Evolutionary conservation across 1,284 basidiomycete species (phyloP).

Genomic region (Melampsora abietis-canadensis): DNA sequence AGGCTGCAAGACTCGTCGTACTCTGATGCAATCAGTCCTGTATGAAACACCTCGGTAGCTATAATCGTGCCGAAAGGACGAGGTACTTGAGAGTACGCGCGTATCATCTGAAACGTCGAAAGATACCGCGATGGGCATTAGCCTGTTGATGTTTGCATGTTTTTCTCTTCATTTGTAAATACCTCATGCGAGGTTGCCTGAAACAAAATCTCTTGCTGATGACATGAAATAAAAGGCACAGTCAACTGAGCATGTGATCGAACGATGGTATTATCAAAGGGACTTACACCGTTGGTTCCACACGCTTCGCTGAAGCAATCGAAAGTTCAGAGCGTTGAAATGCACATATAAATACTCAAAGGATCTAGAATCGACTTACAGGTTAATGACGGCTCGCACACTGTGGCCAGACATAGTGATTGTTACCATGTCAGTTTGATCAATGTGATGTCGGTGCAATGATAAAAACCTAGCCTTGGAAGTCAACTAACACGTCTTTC

Average conservation of each 20-base stretch:
- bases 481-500: slow-evolving; percentile 10
- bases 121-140: no score
- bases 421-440: background rate
- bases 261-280: background rate
- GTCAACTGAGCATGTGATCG: background rate
- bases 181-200: slow-evolving; percentile 40
- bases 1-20: slow-evolving; percentile 55
- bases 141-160: no score
- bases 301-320: slow-evolving; percentile 30
- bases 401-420: slow-evolving; percentile 54
- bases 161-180: background rate
- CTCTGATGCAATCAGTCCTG: slow-evolving; percentile 87
- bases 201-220: slow-evolving; percentile 41
- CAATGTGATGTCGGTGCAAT: background rate
- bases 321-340: slow-evolving; percentile 57
- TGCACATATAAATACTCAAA: slow-evolving; percentile 15
- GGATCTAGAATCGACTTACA: slow-evolving; percentile 66
- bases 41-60: slow-evolving; percentile 90
- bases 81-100: slow-evolving; percentile 81
- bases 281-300: slow-evolving; percentile 35
- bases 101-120: slow-evolving; percentile 64
- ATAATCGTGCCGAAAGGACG: slow-evolving; percentile 86
- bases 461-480: background rate
- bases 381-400: slow-evolving; percentile 81
- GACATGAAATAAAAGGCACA: background rate